Conservation (phyloP, 495 filamentous ascomycete species). For the Cudoniella acicularis region DNA sequence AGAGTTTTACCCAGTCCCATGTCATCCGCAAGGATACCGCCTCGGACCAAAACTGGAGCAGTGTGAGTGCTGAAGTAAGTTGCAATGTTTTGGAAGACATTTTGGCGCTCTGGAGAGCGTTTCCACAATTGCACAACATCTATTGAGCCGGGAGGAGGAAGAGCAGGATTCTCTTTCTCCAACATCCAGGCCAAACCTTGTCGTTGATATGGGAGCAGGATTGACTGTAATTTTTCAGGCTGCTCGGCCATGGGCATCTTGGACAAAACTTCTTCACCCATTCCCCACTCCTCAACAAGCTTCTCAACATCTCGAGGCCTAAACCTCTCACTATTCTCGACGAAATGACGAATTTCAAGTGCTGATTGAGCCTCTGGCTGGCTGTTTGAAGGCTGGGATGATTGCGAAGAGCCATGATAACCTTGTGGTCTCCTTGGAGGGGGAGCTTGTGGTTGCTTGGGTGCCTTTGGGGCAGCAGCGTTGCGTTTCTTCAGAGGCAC, state of each 20-base stretch:
- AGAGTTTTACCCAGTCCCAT: slow-evolving; percentile 96
- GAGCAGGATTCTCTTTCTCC: slow-evolving; percentile 64
- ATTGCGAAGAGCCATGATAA: slow-evolving; percentile 27
- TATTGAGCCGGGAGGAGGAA: slow-evolving; percentile 57
- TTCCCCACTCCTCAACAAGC: slow-evolving; percentile 65
- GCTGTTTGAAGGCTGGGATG: slow-evolving; percentile 36
- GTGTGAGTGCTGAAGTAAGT: slow-evolving; percentile 62
- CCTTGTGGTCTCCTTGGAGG: slow-evolving; percentile 25
- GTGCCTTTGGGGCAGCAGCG: slow-evolving; percentile 35
- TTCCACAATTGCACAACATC: slow-evolving; percentile 84
- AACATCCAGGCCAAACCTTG: slow-evolving; percentile 82
- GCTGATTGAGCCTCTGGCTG: slow-evolving; percentile 34
- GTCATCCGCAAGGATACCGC: slow-evolving; percentile 87
- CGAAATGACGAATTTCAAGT: slow-evolving; percentile 53
- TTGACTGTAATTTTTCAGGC: slow-evolving; percentile 58
- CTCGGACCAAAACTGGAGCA: slow-evolving; percentile 63
- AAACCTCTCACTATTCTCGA: slow-evolving; percentile 65
- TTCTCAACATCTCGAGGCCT: slow-evolving; percentile 64
- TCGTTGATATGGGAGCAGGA: slow-evolving; percentile 77
- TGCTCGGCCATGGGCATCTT: slow-evolving; percentile 71
- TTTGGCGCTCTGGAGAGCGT: slow-evolving; percentile 35
- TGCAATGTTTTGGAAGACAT: slow-evolving; percentile 67
- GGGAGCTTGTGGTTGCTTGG: neutral
- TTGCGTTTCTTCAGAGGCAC: slow-evolving; percentile 40
- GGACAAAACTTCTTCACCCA: slow-evolving; percentile 63